Evolutionary conservation across 768 basidiomycete genomes (phyloP).

Genomic region (Artomyces pyxidatus): DNA sequence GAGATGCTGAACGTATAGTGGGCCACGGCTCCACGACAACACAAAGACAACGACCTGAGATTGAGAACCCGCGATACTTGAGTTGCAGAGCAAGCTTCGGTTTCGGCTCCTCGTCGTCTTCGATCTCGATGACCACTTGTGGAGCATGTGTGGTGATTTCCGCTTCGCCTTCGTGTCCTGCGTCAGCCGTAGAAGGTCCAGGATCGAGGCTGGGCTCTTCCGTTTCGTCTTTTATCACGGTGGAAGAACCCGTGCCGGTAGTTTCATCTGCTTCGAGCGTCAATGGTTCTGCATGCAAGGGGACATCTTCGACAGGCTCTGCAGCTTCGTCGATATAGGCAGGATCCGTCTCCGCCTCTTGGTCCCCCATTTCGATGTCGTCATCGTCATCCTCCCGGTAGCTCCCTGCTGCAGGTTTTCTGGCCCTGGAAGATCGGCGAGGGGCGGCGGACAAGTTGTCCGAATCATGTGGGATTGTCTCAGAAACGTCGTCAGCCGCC

Average conservation of each 20-base stretch:
- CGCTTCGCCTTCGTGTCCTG: not conserved
- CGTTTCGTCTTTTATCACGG: not conserved
- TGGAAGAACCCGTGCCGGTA: too few species aligned
- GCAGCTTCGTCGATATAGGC: not conserved
- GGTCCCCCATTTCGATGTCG: slow-evolving; percentile 6
- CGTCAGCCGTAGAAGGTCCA: not conserved
- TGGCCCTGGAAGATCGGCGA: slow-evolving; percentile 26
- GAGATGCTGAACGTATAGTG: slow-evolving; percentile 31
- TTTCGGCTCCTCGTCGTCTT: slow-evolving; percentile 60
- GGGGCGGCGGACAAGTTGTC: slow-evolving; percentile 3
- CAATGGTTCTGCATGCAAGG: not conserved
- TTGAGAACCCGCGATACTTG: slow-evolving; percentile 61
- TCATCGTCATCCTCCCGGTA: slow-evolving; percentile 19
- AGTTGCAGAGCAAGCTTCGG: slow-evolving; percentile 63
- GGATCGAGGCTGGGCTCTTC: not conserved
- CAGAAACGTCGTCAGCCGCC: too few species aligned
- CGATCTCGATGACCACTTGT: slow-evolving; percentile 34
- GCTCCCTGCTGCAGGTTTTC: slow-evolving; percentile 19
- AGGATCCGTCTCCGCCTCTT: slow-evolving; percentile 16
- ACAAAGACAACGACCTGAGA: slow-evolving; percentile 68
- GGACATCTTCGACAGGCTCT: slow-evolving; percentile 1
- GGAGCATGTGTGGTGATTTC: slow-evolving; percentile 9
- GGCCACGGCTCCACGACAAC: slow-evolving; percentile 82
- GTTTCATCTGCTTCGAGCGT: not conserved
- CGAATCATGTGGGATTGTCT: not conserved